Base-by-base conservation (phyloP, 1,284 basidiomycete genomes). In the Coniferiporia sulphurascens region DNA sequence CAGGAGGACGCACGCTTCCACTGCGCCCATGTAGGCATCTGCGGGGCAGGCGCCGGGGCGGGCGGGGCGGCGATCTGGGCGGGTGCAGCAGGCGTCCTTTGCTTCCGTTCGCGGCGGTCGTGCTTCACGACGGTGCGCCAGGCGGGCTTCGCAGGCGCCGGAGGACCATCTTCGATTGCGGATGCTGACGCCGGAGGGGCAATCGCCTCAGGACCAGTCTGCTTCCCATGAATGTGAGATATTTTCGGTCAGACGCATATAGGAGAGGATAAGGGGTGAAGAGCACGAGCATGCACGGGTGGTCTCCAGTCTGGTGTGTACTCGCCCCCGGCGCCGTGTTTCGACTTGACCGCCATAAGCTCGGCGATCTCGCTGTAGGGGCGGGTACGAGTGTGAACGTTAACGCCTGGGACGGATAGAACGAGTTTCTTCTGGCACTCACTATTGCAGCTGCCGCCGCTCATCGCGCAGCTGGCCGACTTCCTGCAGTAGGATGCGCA, bases 391-490 rank as follows among this genome's bases (percentile, higher is more conserved):
- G 46, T 44, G 38, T 36, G 35, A 19, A 15, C 15, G 15, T 56
- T 45, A 17, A 52, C 27, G n/a, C 17, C 13, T 41, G 21, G 38
- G 38, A 49, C 56, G 45, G 13, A 41, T 12, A n/a, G 22, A 7
- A 41, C 41, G 8, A 41, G 5, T 43, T 34, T 35, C 17, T 13
- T 21, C 35, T 43, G 50, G 57, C n/a, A 78, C 86, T 64, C 65
- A 89, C 86, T 81, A 85, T 68, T 89, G 86, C 52, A 89, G 73
- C 54, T 81, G 79, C 38, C 85, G 72, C 50, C 87, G 78, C 69
- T 90, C 87, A 66, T 89, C 88, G 62, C 87, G 77, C 50, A 89
- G 76, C 69, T 89, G 85, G 19, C 88, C 87, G 12, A 90, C 87
- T 67, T 89, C 87, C 21, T 79, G 80, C 48, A 89, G 75, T 9